Conservation (phyloP, 495 filamentous ascomycete species). For the Annulohypoxylon bovei region DNA sequence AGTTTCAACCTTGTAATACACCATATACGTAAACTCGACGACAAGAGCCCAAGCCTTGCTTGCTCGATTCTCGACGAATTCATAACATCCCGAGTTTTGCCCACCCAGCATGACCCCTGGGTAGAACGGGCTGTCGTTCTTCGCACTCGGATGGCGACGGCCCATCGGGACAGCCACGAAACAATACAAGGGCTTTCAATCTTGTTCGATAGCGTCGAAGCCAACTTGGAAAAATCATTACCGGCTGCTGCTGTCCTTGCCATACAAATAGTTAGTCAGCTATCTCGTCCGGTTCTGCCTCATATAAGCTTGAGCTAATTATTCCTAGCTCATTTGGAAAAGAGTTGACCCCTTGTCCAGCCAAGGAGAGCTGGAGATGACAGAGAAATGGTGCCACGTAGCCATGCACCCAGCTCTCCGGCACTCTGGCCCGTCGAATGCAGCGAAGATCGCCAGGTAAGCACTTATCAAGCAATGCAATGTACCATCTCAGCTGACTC, state of each 20-base stretch:
- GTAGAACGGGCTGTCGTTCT: conserved; percentile 39
- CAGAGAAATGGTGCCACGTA: conserved; percentile 77
- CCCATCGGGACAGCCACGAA: conserved; percentile 31
- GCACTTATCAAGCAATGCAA: conserved; percentile 18
- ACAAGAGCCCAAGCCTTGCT: conserved; percentile 61
- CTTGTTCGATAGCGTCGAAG: conserved; percentile 37
- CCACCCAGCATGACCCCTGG: conserved; percentile 41
- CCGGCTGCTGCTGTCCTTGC: conserved; percentile 71
- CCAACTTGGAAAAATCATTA: conserved; percentile 48
- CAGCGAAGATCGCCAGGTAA: conserved; percentile 74
- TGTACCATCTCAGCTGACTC: conserved; percentile 14
- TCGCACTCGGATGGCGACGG: conserved; percentile 41
- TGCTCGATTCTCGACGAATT: conserved; percentile 69
- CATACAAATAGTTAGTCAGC: conserved; percentile 67
- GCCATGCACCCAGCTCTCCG: conserved; percentile 72
- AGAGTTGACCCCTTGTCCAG: conserved; percentile 66
- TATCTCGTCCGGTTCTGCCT: not conserved
- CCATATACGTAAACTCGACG: conserved; percentile 72
- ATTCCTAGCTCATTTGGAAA: conserved; percentile 78
- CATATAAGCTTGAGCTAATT: conserved; percentile 21
- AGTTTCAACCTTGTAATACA: conserved; percentile 76
- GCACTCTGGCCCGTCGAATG: conserved; percentile 69
- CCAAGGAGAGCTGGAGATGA: conserved; percentile 61
- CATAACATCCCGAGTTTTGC: conserved; percentile 55
- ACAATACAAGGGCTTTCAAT: conserved; percentile 37